Evolutionary conservation across 768 basidiomycete genomes (phyloP).

Genomic region (Tricholoma hemisulphureum): DNA sequence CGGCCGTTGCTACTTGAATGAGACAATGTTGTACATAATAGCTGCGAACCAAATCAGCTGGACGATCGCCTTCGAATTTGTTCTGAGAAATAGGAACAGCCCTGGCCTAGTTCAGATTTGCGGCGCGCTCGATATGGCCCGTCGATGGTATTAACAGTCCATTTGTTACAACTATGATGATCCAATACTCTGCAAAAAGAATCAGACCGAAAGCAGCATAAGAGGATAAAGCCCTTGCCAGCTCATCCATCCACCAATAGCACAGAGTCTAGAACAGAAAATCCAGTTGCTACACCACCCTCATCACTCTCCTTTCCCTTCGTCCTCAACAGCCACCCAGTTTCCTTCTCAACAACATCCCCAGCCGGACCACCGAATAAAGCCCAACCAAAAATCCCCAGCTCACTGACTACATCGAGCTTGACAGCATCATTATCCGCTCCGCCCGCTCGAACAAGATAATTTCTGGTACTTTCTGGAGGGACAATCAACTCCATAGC

Average conservation of each 20-base stretch:
- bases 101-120: too few relatives aligned
- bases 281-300: conserved; percentile 85
- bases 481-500: conserved; percentile 92
- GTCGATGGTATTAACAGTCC: neutral
- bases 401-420: conserved; percentile 78
- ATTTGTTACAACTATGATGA: neutral
- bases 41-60: too few relatives aligned
- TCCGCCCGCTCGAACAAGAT: conserved; percentile 74
- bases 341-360: conserved; percentile 57
- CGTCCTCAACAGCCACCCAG: conserved; percentile 84
- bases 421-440: conserved; percentile 43
- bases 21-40: too few relatives aligned
- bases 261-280: conserved; percentile 71
- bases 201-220: neutral
- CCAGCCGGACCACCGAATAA: conserved; percentile 57
- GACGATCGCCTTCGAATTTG: too few relatives aligned
- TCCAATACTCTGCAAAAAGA: neutral
- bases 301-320: conserved; percentile 91
- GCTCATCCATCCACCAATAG: conserved; percentile 48
- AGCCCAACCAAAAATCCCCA: conserved; percentile 90
- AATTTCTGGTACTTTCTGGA: conserved; percentile 64
- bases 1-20: too few relatives aligned
- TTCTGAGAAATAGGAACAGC: too few relatives aligned
- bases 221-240: neutral
- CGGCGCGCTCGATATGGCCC: too few relatives aligned